A percentile compares a stretch with the other conserved stretches of the same genome.
These are phyloP conservation scores for Trichoderma sp. DNA, from an alignment of 2,329 filamentous ascomycete species.

Conservation along the genomic window DNA sequence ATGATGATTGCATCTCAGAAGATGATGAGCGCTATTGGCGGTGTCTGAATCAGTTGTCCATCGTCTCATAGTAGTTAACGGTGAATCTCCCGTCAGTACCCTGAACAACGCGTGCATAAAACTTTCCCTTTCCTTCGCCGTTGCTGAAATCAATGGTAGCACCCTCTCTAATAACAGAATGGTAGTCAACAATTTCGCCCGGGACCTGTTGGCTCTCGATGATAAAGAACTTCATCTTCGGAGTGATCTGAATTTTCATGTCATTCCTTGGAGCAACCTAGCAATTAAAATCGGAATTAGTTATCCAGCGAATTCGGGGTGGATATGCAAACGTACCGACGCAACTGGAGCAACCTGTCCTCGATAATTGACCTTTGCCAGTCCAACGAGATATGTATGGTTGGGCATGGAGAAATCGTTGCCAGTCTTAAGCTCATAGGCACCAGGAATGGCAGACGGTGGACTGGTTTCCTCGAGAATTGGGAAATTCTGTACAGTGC, in stretches of 20 bases:
- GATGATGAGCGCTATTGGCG: not conserved
- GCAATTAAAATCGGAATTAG: not conserved
- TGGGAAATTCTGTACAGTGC: constrained; percentile 7
- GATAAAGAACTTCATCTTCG: constrained; percentile 25
- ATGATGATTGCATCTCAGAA: not conserved
- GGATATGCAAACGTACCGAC: not conserved
- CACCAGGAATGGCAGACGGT: not conserved
- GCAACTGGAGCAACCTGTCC: constrained; percentile 25
- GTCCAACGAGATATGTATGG: constrained; percentile 19
- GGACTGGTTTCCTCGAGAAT: not conserved
- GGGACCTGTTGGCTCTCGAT: constrained; percentile 13
- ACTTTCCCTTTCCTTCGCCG: constrained; percentile 18
- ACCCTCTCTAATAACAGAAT: not conserved
- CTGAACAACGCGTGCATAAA: constrained; percentile 18
- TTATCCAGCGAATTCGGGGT: not conserved
- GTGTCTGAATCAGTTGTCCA: not conserved
- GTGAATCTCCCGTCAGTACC: not conserved
- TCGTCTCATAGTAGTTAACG: constrained; percentile 10
- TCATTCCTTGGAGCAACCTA: constrained; percentile 21
- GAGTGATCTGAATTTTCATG: constrained; percentile 19
- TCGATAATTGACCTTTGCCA: constrained; percentile 24
- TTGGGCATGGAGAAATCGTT: constrained; percentile 8
- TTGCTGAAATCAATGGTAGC: constrained; percentile 22
- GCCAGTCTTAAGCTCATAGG: constrained; percentile 21
- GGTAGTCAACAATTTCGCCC: constrained; percentile 24